These are phyloP conservation scores for Epichloe baconii DNA, from an alignment of 2,329 filamentous ascomycete genomes.

Conservation along the genomic window DNA sequence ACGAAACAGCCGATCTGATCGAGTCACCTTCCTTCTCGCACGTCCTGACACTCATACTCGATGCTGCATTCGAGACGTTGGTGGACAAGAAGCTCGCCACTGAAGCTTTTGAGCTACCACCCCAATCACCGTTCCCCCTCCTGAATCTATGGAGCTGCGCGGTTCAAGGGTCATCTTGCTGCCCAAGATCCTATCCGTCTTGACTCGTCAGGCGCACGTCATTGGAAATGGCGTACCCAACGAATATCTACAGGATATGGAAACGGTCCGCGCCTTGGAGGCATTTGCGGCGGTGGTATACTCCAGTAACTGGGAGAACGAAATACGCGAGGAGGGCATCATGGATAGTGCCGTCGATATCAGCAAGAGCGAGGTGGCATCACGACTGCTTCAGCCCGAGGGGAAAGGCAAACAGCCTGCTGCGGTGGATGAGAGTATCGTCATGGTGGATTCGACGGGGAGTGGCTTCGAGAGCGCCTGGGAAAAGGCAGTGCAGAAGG, in stretches of 20 bases:
- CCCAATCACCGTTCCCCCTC: constrained; percentile 23
- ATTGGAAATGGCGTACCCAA: constrained; percentile 71
- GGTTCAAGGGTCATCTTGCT: constrained; percentile 54
- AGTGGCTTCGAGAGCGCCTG: constrained; percentile 53
- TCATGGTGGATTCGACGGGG: constrained; percentile 36
- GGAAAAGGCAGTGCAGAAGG: constrained; percentile 43
- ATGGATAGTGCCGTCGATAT: constrained; percentile 25
- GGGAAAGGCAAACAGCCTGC: constrained; percentile 24
- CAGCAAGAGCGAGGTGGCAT: constrained; percentile 12
- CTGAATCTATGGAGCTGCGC: constrained; percentile 38
- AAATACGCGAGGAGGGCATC: constrained; percentile 39
- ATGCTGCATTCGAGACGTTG: constrained; percentile 73
- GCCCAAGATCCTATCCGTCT: constrained; percentile 77
- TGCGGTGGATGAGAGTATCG: constrained; percentile 24
- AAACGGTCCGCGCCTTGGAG: constrained; percentile 62
- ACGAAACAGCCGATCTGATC: constrained; percentile 91
- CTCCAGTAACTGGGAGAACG: constrained; percentile 66
- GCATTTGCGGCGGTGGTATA: constrained; percentile 81
- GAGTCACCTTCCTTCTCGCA: constrained; percentile 86
- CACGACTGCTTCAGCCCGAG: constrained; percentile 5
- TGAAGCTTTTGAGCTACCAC: constrained; percentile 56
- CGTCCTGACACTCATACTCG: constrained; percentile 74
- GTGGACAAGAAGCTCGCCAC: constrained; percentile 70
- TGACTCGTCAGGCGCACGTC: constrained; percentile 79
- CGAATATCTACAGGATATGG: constrained; percentile 62